These are phyloP conservation scores for Yamadazyma nakazawae DNA, from an alignment of 805 yeast genomes.

Conservation along the genomic window DNA sequence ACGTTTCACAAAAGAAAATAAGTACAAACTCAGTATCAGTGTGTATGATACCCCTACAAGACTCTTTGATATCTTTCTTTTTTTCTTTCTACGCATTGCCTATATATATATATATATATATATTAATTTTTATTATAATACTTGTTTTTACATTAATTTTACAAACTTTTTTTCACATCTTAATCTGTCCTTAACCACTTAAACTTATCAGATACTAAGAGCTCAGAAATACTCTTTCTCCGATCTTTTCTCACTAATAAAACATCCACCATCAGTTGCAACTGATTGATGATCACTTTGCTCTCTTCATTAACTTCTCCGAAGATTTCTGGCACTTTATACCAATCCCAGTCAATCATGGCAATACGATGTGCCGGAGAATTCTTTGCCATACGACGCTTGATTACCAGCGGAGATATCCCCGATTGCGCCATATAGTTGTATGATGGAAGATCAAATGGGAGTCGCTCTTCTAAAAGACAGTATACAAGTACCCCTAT, in stretches of 20 bases:
- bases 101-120: no score
- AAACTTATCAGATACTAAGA: conserved; percentile 11
- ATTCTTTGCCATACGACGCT: conserved; percentile 42
- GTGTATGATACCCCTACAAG: no score
- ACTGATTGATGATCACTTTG: conserved; percentile 17
- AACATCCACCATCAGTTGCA: conserved; percentile 29
- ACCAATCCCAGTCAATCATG: conserved; percentile 90
- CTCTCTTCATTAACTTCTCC: conserved; percentile 14
- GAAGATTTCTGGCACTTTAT: conserved; percentile 27
- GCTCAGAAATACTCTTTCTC: conserved; percentile 20
- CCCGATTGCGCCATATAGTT: conserved; percentile 30
- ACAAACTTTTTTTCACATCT: background rate
- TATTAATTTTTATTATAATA: no score
- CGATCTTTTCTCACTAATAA: conserved; percentile 38
- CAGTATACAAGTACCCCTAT: conserved; percentile 88
- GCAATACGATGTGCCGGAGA: conserved; percentile 87
- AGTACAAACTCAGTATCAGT: no score
- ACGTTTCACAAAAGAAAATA: background rate
- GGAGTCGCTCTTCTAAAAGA: conserved; percentile 78
- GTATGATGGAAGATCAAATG: conserved; percentile 83
- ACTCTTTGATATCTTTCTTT: no score
- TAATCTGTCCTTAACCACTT: background rate
- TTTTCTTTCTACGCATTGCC: no score
- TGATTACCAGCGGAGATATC: conserved; percentile 38
- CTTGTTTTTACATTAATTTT: background rate